A percentile compares a stretch with the other conserved stretches of the same genome.
Evolutionary conservation across 768 basidiomycete genomes (phyloP).

Genomic region (Plicaturopsis crispa): DNA sequence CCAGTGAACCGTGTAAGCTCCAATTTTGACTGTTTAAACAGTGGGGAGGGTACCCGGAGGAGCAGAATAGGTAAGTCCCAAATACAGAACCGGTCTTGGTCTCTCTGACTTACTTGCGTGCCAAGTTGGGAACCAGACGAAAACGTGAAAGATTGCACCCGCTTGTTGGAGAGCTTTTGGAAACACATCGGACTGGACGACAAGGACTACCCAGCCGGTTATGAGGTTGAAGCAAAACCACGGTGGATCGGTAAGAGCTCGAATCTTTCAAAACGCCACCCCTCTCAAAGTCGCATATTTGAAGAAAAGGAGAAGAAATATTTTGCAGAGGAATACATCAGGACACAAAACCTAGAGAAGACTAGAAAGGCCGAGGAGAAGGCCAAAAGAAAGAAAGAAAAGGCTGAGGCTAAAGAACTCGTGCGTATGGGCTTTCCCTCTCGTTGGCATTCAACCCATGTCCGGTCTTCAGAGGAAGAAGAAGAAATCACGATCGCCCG

Average conservation of each 20-base stretch:
- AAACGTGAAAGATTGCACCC: slow-evolving; percentile 50
- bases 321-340: slow-evolving; percentile 24
- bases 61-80: slow-evolving; percentile 43
- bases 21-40: slow-evolving; percentile 18
- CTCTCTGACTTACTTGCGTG: slow-evolving; percentile 3
- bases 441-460: slow-evolving; percentile 6
- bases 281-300: background rate
- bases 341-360: slow-evolving; percentile 11
- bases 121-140: slow-evolving; percentile 65
- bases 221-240: slow-evolving; percentile 30
- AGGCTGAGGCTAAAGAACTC: slow-evolving; percentile 7
- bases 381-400: slow-evolving; percentile 9
- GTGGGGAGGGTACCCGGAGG: slow-evolving; percentile 62
- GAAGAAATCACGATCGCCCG: too few species aligned
- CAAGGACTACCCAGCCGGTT: slow-evolving; percentile 42
- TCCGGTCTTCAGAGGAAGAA: slow-evolving; percentile 6
- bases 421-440: slow-evolving; percentile 9
- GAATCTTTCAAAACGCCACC: background rate
- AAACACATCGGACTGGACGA: slow-evolving; percentile 49
- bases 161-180: slow-evolving; percentile 62
- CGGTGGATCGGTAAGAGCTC: slow-evolving; percentile 51
- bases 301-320: slow-evolving; percentile 30
- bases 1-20: background rate
- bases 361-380: slow-evolving; percentile 15
- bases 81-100: background rate